phyloP scores from a whole-genome alignment of 2,329 filamentous ascomycete genomes.

The Ascochyta koolunga region DNA sequence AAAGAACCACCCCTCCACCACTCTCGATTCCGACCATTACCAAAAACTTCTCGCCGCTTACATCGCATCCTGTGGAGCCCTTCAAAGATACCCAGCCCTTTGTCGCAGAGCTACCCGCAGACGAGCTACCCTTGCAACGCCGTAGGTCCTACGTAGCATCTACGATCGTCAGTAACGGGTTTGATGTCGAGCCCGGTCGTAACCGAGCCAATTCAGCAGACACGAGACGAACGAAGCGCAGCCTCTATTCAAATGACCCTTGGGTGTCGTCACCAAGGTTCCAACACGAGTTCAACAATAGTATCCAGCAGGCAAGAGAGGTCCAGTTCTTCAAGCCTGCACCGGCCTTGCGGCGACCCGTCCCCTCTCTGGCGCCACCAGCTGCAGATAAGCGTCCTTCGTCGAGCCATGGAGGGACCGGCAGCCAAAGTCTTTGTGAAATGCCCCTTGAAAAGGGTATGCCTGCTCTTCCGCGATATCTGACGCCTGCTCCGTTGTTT shows the following conservation, averaged over 20 bases:
- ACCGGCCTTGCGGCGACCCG: slow-evolving; percentile 31
- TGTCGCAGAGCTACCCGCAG: slow-evolving; percentile 17
- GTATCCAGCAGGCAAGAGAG: slow-evolving; percentile 21
- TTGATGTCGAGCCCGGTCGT: slow-evolving; percentile 24
- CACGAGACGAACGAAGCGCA: slow-evolving; percentile 31
- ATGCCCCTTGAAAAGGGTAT: slow-evolving; percentile 37
- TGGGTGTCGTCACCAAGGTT: slow-evolving; percentile 36
- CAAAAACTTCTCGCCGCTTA: slow-evolving; percentile 38
- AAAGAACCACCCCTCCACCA: slow-evolving; percentile 2
- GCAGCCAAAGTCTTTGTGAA: slow-evolving; percentile 21
- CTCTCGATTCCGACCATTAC: slow-evolving; percentile 22
- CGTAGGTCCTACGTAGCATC: slow-evolving; percentile 32
- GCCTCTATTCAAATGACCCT: slow-evolving; percentile 36
- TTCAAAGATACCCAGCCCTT: slow-evolving; percentile 21
- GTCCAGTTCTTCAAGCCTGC: slow-evolving; percentile 21
- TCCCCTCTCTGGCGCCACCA: slow-evolving; percentile 20
- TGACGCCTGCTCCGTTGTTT: slow-evolving; percentile 39
- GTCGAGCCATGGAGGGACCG: slow-evolving; percentile 34
- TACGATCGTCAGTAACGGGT: slow-evolving; percentile 19
- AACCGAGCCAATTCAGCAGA: slow-evolving; percentile 41
- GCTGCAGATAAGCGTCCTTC: slow-evolving; percentile 31
- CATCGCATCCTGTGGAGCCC: slow-evolving; percentile 41
- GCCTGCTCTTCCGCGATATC: slow-evolving; percentile 38
- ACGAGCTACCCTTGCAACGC: slow-evolving; percentile 16
- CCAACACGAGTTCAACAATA: slow-evolving; percentile 19